Evolutionary conservation across 352 stramenopile genomes (phyloP), one percentile per base, ranked within the genome.

Genomic region (Pythium guiyangense): DNA sequence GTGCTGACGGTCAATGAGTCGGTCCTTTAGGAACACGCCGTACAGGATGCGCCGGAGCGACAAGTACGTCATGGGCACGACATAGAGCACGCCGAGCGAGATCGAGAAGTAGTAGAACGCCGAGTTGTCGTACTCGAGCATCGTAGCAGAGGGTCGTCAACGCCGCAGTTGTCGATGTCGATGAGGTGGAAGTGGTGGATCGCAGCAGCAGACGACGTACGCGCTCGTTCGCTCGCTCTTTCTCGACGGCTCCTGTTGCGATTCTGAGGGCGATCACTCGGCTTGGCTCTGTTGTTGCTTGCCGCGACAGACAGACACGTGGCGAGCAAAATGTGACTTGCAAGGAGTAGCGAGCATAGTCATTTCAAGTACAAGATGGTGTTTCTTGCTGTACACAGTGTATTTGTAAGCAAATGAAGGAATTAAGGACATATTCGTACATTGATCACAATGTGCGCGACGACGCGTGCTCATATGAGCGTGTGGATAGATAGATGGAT

Each of bases 101-200:
- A 99, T 84, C 12, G 88, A 96, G 71, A 99, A 98, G 84, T 99
- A 99, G 79, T 98, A 99, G 82, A 99, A 99, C 65, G 96, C 97
- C 52, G 94, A 98, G 75, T 99, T 98, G 81, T 99, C 97, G 85
- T 99, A 99, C 73, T 99, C 94, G 54, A 99, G 77, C 96, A 97
- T 97, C 35, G n/a, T 11, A 20, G 25, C 17, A 40, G 34, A 17
- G 14, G 39, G 34, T 20, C 3, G 12, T 22, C 22, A 22, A 22
- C 22, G 22, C 0, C 22, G 22, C 22, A 22, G 22, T 22, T 22
- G 22, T 22, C 0, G 22, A 22, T 22, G 22, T 22, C 0, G 22
- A 22, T 22, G 22, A 0, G 22, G 22, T 44, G 35, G 4, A 9
- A n/a, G 11, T 37, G 9, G 14, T 10, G 20, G 51, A 17, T 39